Base-by-base conservation (phyloP, 768 basidiomycete species). In the Trametes cubensis region DNA sequence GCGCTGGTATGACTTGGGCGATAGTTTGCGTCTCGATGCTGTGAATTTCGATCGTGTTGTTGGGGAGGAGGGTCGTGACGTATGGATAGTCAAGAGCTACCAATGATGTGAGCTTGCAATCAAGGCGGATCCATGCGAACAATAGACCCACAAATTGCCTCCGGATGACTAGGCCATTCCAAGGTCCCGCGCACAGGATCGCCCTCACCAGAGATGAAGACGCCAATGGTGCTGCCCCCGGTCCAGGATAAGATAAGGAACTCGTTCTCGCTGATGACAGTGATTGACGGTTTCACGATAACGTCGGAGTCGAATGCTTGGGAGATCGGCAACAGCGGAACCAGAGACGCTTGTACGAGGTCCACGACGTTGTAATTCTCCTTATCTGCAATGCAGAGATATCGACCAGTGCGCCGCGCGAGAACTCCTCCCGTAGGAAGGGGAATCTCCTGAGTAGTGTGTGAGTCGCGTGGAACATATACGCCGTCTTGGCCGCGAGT, bases 181-280 rank as follows among this genome's bases (percentile, higher is more conserved):
- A 97, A 76, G 2, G 95, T 95, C 2, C 94, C 94, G 48, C 95
- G 82, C 8, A 94, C 88, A 5, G 95, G 94, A 73, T 96, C 94
- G 0, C 94, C 95, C 2, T 85, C 83, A 0, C 86, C 84, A 15
- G 84, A 92, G 65, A 98, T 80, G 67, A 98, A 98, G 11, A 98
- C 77, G 0, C 95, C 95, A 42, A 98, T 78, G 0, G 92, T 91
- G 55, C 83, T 85, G 4, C 80, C 76, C 15, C 92, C 95, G 0
- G 88, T 94, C 84, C 89, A 95, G 2, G 90, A 91, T 17, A 93
- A 79, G 21, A 97, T 80, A 45, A 98, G 81, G 67, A 95, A 97
- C 73, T 97, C 95, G 65, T 83, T 85, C 30, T 85, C 84, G 39
- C 82, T 80, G 25, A 95, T 83, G 23, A 93, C 84, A 1, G 86